Base-by-base conservation (phyloP, 2,329 filamentous ascomycete genomes). In the Fusarium pininemorale region DNA sequence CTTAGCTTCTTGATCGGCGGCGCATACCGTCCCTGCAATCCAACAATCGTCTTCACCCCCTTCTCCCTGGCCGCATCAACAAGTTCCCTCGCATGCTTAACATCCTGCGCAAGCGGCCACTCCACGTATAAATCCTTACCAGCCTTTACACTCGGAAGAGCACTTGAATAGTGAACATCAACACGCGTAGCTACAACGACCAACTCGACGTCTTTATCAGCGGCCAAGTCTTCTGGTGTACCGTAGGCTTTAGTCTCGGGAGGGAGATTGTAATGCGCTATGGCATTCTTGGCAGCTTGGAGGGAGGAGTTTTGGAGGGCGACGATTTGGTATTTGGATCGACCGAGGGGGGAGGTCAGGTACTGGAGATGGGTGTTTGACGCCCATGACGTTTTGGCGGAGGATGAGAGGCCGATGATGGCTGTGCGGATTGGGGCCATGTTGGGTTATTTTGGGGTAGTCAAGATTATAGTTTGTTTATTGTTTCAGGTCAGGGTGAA, bases 361-460 rank as follows among this genome's bases (percentile, higher is more conserved):
- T 91, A 91, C 0, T 90, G 89, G 0, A 92, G 84, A 75, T 92
- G 90, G 6, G 87, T 88, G 32, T 77, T 74, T 38, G 81, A 83
- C 6, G 88, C 89, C 90, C 90, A 92, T 0, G 85, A 85, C 9
- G 84, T 85, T 37, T 83, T 83, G 56, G 87, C 85, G 4, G 83
- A 83, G 61, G 86, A 81, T 4, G 88, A 90, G 59, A 91, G 87
- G 51, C 89, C 90, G 66, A 90, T 83, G n/a, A 91, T 82, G 37
- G 85, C 90, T 22, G 88, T 80, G 59, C 87, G 86, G 66, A 90
- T 89, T 15, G 84, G 87, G 42, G 86, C 77, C 85, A 88, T 81
- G n/a, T 3, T 44, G 51, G 3, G 8, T 4, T 57, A 3, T 26
- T 26, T 26, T 7, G 26, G 26, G 26, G 2, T 30, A 15, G 1